phyloP scores from a whole-genome alignment of 2,329 filamentous ascomycete genomes.

The Coniella lustricola region DNA sequence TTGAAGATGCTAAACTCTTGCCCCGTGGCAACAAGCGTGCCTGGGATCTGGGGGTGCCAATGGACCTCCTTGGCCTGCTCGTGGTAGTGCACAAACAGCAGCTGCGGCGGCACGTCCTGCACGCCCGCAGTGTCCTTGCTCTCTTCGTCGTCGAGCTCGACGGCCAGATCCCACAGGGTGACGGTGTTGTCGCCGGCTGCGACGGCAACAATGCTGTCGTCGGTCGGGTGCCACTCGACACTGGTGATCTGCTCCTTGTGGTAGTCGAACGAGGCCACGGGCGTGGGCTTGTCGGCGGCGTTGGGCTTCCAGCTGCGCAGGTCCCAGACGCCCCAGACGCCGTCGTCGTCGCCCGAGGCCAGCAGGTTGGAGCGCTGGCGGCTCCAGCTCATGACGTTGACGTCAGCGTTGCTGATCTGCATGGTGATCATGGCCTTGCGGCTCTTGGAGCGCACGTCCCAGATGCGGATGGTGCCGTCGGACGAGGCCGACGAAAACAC shows the following conservation, averaged over 20 bases:
- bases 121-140: constrained; percentile 81
- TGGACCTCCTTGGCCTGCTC: constrained; percentile 92
- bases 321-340: constrained; percentile 94
- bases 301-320: constrained; percentile 85
- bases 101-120: constrained; percentile 84
- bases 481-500: constrained; percentile 92
- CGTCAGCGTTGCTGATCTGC: constrained; percentile 74
- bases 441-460: constrained; percentile 89
- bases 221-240: constrained; percentile 94
- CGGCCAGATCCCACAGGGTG: constrained; percentile 92
- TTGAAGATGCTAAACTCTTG: constrained; percentile 82
- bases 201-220: constrained; percentile 91
- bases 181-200: constrained; percentile 90
- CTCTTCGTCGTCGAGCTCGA: constrained; percentile 96
- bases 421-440: constrained; percentile 83
- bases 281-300: constrained; percentile 52
- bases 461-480: constrained; percentile 91
- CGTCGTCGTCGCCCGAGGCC: constrained; percentile 87
- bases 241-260: constrained; percentile 96
- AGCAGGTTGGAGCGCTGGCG: constrained; percentile 80
- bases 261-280: constrained; percentile 90
- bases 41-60: constrained; percentile 96
- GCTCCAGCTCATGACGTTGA: constrained; percentile 97
- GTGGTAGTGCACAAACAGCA: constrained; percentile 95
- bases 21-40: constrained; percentile 81